Percentiles rank a stretch among this genome's conserved stretches.
These are phyloP conservation scores for Xylariales sp. DNA, from an alignment of 2,329 filamentous ascomycete genomes.

Conservation along the genomic window DNA sequence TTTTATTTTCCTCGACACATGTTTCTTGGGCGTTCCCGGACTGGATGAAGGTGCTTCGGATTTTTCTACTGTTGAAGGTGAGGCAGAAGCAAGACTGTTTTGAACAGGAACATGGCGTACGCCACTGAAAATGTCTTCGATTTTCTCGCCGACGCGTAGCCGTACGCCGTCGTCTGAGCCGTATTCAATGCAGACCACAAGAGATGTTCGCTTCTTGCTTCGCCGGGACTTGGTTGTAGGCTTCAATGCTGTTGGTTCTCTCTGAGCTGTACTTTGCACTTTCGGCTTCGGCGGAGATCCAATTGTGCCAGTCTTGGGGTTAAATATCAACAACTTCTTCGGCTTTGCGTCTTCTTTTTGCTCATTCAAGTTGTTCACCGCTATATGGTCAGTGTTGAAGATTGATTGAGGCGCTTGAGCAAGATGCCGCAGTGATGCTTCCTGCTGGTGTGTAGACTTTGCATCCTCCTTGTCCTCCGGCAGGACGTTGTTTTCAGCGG, in stretches of 20 bases:
- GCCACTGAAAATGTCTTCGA: slow-evolving; percentile 56
- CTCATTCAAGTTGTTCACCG: not conserved
- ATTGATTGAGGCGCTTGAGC: not conserved
- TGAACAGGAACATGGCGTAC: slow-evolving; percentile 17
- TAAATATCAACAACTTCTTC: slow-evolving; percentile 51
- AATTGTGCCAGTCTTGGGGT: slow-evolving; percentile 57
- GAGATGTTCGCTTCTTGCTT: slow-evolving; percentile 32
- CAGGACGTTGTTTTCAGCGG: not conserved
- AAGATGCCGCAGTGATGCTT: slow-evolving; percentile 1
- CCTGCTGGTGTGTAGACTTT: slow-evolving; percentile 1
- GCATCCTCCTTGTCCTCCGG: slow-evolving; percentile 3
- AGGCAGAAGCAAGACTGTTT: not conserved
- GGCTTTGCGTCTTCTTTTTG: slow-evolving; percentile 25
- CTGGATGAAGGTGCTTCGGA: not conserved
- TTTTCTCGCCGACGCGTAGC: slow-evolving; percentile 49
- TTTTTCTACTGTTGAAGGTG: not conserved
- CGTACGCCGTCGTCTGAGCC: slow-evolving; percentile 42
- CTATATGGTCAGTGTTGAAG: not conserved
- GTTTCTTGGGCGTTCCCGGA: not conserved
- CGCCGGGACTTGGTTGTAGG: slow-evolving; percentile 19
- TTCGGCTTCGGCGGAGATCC: slow-evolving; percentile 57
- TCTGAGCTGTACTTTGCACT: slow-evolving; percentile 14
- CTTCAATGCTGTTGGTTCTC: slow-evolving; percentile 11
- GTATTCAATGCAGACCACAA: slow-evolving; percentile 56
- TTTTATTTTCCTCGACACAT: not conserved